phyloP scores from a whole-genome alignment of 306 rosid species.

The Glycyrrhiza uralensis region DNA sequence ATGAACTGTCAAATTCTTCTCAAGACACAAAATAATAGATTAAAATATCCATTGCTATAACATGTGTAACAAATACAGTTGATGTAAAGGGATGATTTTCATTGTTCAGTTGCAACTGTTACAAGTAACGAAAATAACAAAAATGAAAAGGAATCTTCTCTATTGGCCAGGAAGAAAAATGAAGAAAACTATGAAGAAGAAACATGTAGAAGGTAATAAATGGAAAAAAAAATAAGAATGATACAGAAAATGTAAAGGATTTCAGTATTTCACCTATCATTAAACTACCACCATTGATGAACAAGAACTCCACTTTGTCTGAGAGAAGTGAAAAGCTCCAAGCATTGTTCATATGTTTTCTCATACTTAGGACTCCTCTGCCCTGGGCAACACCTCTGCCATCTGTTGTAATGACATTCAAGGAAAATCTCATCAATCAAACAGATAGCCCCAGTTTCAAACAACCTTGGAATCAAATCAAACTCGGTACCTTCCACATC shows the following conservation, averaged over 20 bases:
- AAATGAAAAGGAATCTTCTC: not conserved
- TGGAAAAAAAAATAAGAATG: conserved; percentile 14
- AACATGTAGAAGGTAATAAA: not conserved
- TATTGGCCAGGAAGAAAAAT: not conserved
- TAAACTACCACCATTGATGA: conserved; percentile 83
- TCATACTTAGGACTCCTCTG: conserved; percentile 85
- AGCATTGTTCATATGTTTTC: conserved; percentile 73
- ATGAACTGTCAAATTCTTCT: not conserved
- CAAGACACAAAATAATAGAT: not conserved
- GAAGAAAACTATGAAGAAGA: not conserved
- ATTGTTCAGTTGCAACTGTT: conserved; percentile 34
- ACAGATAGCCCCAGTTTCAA: conserved; percentile 86
- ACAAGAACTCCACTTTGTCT: conserved; percentile 86
- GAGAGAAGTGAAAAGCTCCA: conserved; percentile 63
- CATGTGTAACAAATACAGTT: not conserved
- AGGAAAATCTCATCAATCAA: conserved; percentile 89
- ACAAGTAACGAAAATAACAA: conserved; percentile 24
- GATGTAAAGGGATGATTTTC: conserved; percentile 29
- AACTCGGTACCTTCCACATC: conserved; percentile 93
- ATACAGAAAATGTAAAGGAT: conserved; percentile 16
- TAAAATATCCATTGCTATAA: not conserved
- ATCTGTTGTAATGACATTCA: conserved; percentile 90
- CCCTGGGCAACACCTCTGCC: conserved; percentile 96
- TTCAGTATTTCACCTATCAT: conserved; percentile 20
- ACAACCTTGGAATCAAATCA: conserved; percentile 79